Evolutionary conservation across 208 protist species (phyloP).

Genomic region (Leptomonas seymouri): DNA sequence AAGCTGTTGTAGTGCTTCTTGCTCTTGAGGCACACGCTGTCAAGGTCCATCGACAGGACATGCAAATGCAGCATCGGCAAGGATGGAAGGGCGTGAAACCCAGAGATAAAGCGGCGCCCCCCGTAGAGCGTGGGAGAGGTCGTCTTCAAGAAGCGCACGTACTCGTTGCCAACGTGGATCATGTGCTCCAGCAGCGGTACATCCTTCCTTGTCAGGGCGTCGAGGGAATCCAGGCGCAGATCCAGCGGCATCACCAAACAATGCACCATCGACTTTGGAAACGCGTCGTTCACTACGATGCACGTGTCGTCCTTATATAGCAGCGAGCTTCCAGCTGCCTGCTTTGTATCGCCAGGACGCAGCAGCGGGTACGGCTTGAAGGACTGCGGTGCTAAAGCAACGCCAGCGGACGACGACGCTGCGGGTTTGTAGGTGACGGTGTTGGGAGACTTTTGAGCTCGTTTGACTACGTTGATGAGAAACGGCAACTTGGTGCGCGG

Average conservation of each 20-base stretch:
- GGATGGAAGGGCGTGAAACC: constrained; percentile 88
- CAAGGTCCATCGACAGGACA: constrained; percentile 80
- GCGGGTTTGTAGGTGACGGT: constrained; percentile 19
- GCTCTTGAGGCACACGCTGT: constrained; percentile 75
- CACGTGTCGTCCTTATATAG: constrained; percentile 81
- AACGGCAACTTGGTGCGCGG: constrained; percentile 78
- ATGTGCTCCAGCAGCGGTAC: constrained; percentile 63
- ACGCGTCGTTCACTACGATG: constrained; percentile 85
- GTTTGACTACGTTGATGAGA: constrained; percentile 70
- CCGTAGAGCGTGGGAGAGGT: constrained; percentile 20
- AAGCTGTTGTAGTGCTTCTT: constrained; percentile 94
- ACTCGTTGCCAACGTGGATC: constrained; percentile 51
- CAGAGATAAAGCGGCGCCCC: constrained; percentile 58
- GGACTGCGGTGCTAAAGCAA: constrained; percentile 25
- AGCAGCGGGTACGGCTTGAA: constrained; percentile 57
- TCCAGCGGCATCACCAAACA: constrained; percentile 86
- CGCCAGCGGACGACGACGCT: constrained; percentile 1
- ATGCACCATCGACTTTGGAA: constrained; percentile 86
- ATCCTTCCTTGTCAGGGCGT: constrained; percentile 54
- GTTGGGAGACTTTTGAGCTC: constrained; percentile 36
- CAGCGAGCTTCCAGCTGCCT: constrained; percentile 45
- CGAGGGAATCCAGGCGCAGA: constrained; percentile 59
- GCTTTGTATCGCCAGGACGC: constrained; percentile 33
- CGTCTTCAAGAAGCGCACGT: constrained; percentile 54
- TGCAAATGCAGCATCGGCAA: constrained; percentile 89